A percentile compares a stretch with the other conserved stretches of the same genome.
Evolutionary conservation across 2,329 filamentous ascomycete genomes (phyloP).

Genomic region (Claviceps paspali): DNA sequence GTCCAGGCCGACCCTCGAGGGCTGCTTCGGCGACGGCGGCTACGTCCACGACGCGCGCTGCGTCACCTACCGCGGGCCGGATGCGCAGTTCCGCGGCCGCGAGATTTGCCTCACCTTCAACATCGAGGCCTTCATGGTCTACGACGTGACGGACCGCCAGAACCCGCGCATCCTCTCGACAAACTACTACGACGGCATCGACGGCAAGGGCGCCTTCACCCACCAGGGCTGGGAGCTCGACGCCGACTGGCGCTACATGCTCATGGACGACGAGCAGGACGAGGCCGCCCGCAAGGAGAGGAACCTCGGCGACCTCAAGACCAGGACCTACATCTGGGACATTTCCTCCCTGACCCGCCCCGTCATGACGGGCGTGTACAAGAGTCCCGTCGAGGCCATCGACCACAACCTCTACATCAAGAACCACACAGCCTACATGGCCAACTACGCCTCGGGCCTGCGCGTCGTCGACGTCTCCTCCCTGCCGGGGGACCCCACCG

Average conservation of each 20-base stretch:
- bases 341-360: slow-evolving; percentile 24
- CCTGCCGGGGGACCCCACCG: slow-evolving; percentile 21
- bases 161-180: slow-evolving; percentile 29
- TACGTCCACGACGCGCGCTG: slow-evolving; percentile 39
- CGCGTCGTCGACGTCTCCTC: slow-evolving; percentile 20
- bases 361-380: slow-evolving; percentile 23
- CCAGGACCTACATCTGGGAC: slow-evolving; percentile 34
- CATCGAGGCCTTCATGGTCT: slow-evolving; percentile 31
- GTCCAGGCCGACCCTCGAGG: slow-evolving; percentile 31
- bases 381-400: slow-evolving; percentile 21
- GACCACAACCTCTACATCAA: slow-evolving; percentile 32
- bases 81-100: slow-evolving; percentile 21
- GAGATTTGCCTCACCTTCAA: slow-evolving; percentile 40
- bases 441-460: slow-evolving; percentile 33
- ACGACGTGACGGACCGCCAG: slow-evolving; percentile 29
- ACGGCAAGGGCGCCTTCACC: slow-evolving; percentile 28
- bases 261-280: slow-evolving; percentile 38
- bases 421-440: slow-evolving; percentile 26
- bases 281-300: slow-evolving; percentile 26
- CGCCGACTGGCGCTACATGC: slow-evolving; percentile 23
- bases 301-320: slow-evolving; percentile 12
- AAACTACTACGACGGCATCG: slow-evolving; percentile 33
- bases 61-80: slow-evolving; percentile 34
- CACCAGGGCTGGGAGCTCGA: slow-evolving; percentile 40
- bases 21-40: slow-evolving; percentile 32